phyloP scores from a whole-genome alignment of 495 filamentous ascomycete genomes.

The Bacidia rubella region DNA sequence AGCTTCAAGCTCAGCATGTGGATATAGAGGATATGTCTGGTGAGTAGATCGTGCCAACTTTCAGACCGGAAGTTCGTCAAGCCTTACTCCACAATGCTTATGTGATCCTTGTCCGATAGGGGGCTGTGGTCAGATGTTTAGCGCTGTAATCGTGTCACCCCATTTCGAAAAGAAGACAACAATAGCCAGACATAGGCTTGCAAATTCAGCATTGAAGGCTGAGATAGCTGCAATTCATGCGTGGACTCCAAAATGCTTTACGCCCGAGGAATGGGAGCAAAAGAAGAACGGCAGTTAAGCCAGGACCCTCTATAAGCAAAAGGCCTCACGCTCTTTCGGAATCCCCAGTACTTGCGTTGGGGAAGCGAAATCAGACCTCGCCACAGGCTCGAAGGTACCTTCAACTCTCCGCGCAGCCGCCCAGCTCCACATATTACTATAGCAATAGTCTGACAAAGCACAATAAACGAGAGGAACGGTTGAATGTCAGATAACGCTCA shows the following conservation, averaged over 20 bases:
- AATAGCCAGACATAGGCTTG: slow-evolving; percentile 75
- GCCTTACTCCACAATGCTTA: background rate
- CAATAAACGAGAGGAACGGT: too few species aligned
- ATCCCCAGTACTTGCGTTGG: too few species aligned
- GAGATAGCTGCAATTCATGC: slow-evolving; percentile 94
- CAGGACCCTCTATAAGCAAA: background rate
- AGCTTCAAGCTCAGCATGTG: slow-evolving; percentile 69
- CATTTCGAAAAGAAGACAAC: slow-evolving; percentile 77
- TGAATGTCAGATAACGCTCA: too few species aligned
- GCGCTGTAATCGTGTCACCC: slow-evolving; percentile 79
- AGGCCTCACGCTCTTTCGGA: too few species aligned
- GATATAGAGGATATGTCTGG: slow-evolving; percentile 90
- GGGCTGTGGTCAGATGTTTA: slow-evolving; percentile 92
- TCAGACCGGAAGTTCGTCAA: background rate
- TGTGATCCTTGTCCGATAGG: slow-evolving; percentile 32
- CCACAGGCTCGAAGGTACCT: too few species aligned
- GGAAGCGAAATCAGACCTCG: too few species aligned
- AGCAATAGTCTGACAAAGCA: too few species aligned
- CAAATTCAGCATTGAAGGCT: slow-evolving; percentile 75
- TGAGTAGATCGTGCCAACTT: slow-evolving; percentile 24
- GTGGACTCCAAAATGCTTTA: slow-evolving; percentile 97
- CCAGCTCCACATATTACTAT: too few species aligned
- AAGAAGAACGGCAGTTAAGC: slow-evolving; percentile 30
- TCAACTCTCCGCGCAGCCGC: too few species aligned
- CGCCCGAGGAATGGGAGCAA: slow-evolving; percentile 82